Evolutionary conservation across 257 asterid genomes (phyloP).

Genomic region (Parsonsia alboflavescens): DNA sequence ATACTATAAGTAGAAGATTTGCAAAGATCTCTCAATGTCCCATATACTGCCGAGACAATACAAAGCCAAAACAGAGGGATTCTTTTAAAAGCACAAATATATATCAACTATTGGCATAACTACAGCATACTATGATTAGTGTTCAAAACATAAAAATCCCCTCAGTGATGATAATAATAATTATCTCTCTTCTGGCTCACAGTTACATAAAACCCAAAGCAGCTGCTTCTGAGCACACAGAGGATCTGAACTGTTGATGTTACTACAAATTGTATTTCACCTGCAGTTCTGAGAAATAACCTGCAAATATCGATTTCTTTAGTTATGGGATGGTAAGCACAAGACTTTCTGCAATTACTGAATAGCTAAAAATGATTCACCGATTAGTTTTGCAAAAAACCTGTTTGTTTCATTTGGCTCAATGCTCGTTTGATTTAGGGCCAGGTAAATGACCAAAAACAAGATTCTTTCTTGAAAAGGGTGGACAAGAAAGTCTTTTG

Average conservation of each 20-base stretch:
- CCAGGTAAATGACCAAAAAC: background rate
- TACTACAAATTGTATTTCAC: background rate
- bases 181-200: background rate
- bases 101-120: background rate
- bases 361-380: background rate
- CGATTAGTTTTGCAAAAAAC: background rate
- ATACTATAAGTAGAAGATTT: no score
- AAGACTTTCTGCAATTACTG: background rate
- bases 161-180: background rate
- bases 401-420: background rate
- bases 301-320: conserved; percentile 5
- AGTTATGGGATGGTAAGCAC: background rate
- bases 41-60: background rate
- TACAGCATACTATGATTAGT: background rate
- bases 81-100: background rate
- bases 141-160: background rate
- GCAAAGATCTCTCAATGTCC: background rate
- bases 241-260: background rate
- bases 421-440: background rate
- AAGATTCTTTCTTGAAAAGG: background rate
- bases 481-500: background rate
- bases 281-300: conserved; percentile 13
- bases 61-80: background rate
- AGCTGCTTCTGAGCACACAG: background rate
- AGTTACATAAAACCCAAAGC: background rate